A percentile compares a stretch with the other conserved stretches of the same genome.
Conservation (phyloP, 2,329 filamentous ascomycete species). For the Exserohilum turcica region DNA sequence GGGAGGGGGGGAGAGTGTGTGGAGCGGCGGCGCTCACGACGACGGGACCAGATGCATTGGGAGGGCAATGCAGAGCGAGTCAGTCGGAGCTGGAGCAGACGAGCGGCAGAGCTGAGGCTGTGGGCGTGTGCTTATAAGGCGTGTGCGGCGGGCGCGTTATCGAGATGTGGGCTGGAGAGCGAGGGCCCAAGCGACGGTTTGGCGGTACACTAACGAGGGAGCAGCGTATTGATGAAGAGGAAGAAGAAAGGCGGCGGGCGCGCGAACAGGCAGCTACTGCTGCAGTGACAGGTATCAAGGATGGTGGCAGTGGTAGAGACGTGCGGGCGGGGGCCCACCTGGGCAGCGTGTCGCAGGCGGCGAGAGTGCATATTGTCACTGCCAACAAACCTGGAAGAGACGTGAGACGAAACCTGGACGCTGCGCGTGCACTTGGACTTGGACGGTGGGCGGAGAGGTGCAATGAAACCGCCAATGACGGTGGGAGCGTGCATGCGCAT, state of each 20-base stretch:
- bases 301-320: conserved; percentile 18
- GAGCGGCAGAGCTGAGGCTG: conserved; percentile 13
- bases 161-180: conserved; percentile 28
- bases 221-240: conserved; percentile 22
- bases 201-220: conserved; percentile 18
- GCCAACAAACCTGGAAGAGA: conserved; percentile 46
- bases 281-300: conserved; percentile 19
- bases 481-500: conserved; percentile 10
- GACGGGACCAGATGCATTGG: conserved; percentile 19
- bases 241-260: conserved; percentile 17
- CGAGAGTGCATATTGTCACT: conserved; percentile 24
- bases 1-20: no score
- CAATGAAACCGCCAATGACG: conserved; percentile 36
- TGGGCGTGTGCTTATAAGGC: conserved; percentile 22
- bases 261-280: conserved; percentile 19
- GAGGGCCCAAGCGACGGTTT: conserved; percentile 8
- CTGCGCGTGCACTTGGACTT: no score
- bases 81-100: conserved; percentile 14
- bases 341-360: conserved; percentile 26
- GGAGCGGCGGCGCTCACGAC: conserved; percentile 29
- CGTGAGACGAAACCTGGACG: conserved; percentile 38
- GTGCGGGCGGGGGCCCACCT: conserved; percentile 25
- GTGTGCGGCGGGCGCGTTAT: conserved; percentile 9
- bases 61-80: conserved; percentile 10
- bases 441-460: conserved; percentile 21